phyloP scores from a whole-genome alignment of 306 rosid genomes.

The Prunus davidiana region DNA sequence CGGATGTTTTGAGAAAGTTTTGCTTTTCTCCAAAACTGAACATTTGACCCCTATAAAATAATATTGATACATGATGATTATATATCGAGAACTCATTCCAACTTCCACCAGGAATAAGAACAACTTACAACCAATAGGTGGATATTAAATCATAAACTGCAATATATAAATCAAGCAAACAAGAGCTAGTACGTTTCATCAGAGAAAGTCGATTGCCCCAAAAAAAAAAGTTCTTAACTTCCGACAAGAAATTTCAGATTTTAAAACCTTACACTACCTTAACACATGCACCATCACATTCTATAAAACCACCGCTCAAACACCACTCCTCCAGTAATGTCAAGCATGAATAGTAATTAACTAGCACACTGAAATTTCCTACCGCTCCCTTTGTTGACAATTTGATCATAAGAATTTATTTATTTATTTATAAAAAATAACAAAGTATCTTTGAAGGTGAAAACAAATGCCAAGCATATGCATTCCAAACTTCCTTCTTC shows the following conservation, averaged over 20 bases:
- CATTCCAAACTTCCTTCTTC: background rate
- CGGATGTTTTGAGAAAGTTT: conserved; percentile 64
- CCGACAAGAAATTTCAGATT: background rate
- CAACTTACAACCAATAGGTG: background rate
- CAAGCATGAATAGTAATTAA: background rate
- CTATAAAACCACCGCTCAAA: conserved; percentile 3
- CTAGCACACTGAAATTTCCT: background rate
- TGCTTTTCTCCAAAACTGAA: conserved; percentile 65
- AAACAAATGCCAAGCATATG: background rate
- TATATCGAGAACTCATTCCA: background rate
- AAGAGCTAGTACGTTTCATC: background rate
- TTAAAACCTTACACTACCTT: background rate
- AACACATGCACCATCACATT: conserved; percentile 1
- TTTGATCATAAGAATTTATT: background rate
- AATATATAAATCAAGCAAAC: background rate
- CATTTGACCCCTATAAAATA: conserved; percentile 62
- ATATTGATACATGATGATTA: background rate
- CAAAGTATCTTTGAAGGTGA: background rate
- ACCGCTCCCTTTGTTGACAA: background rate
- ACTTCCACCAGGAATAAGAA: conserved; percentile 4
- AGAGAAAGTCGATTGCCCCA: background rate
- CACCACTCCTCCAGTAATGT: background rate
- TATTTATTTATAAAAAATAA: background rate
- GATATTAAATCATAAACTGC: background rate
- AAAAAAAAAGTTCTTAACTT: background rate